Evolutionary conservation across 108 stramenopile species (phyloP).

Genomic region (Pseudonitzschia multiseries): DNA sequence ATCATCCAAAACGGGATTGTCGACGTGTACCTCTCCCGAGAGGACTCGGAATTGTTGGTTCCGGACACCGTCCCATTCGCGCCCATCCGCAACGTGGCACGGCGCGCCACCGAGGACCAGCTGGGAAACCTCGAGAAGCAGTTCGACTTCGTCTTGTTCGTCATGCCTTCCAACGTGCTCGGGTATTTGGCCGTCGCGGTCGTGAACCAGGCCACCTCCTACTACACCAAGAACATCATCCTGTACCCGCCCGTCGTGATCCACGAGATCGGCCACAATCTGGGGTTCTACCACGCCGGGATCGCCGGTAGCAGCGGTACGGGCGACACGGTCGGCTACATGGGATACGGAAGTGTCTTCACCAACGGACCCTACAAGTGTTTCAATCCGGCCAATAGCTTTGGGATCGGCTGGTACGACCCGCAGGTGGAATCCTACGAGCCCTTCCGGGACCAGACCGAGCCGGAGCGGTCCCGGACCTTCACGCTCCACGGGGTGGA

Average conservation of each 20-base stretch:
- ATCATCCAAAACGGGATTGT: no score
- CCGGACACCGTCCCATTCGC: no score
- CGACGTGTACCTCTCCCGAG: no score
- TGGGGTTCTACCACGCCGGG: constrained; percentile 45
- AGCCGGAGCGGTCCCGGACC: not conserved
- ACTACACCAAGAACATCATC: not conserved
- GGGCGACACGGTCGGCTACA: constrained; percentile 24
- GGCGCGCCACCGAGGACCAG: not conserved
- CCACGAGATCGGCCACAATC: constrained; percentile 44
- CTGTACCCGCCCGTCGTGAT: constrained; percentile 11
- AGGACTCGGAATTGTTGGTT: no score
- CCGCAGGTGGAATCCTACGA: constrained; percentile 6
- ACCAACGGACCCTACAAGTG: constrained; percentile 31
- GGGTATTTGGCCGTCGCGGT: not conserved
- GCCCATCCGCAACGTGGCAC: no score
- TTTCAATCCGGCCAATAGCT: constrained; percentile 55
- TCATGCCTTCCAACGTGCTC: not conserved
- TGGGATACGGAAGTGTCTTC: not conserved
- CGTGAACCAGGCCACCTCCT: not conserved
- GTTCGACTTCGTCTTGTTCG: not conserved
- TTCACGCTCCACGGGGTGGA: not conserved
- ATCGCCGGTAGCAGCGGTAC: not conserved
- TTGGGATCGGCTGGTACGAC: constrained; percentile 50
- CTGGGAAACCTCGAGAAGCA: not conserved
- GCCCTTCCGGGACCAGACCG: not conserved